Evolutionary conservation across 2,329 filamentous ascomycete species (phyloP), one percentile per base, ranked within the genome.

Genomic region (Trichothecium sympodiale): DNA sequence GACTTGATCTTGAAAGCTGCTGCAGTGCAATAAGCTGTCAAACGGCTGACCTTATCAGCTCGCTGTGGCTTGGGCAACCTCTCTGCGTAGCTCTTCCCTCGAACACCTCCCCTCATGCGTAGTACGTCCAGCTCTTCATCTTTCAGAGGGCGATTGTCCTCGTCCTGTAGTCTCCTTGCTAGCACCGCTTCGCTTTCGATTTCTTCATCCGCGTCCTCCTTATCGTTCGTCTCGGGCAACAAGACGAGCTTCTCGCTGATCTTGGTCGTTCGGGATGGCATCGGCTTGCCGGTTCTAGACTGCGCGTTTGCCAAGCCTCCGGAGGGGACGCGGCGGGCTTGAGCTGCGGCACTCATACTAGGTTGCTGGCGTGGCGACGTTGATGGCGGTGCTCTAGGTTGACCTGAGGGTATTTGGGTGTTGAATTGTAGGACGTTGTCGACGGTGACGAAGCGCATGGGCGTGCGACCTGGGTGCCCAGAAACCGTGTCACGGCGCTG

Each of bases 211-310:
- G 63, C 60, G 27, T 64, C 58, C 7, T 75, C 78, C 28, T 75
- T 74, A 7, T 68, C 71, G 4, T 68, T 67, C 1, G 87, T 82
- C 52, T 95, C 89, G 1, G 91, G 91, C 12, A 98, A 70, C 26
- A 96, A 67, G 0, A 98, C 91, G n/a, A 98, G 69, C 61, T 96
- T 96, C 64, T 96, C 86, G 56, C 85, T 94, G 44, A 94, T 81
- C 58, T 96, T 95, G 18, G 86, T 93, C 27, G 87, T 93, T 36
- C 91, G 75, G 5, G 85, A 81, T 1, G 89, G 91, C 45, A 95
- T 61, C 31, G 67, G 71, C 38, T 75, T 69, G 41, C 69, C 71
- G 35, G 64, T 63, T 4, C 68, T 61, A 17, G 59, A 60, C 17
- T 55, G 56, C 4, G 51, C 38, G 43, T 55, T 56, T 18, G 65